Conservation (phyloP, 495 filamentous ascomycete genomes). For the Astrothelium macrocarpum region DNA sequence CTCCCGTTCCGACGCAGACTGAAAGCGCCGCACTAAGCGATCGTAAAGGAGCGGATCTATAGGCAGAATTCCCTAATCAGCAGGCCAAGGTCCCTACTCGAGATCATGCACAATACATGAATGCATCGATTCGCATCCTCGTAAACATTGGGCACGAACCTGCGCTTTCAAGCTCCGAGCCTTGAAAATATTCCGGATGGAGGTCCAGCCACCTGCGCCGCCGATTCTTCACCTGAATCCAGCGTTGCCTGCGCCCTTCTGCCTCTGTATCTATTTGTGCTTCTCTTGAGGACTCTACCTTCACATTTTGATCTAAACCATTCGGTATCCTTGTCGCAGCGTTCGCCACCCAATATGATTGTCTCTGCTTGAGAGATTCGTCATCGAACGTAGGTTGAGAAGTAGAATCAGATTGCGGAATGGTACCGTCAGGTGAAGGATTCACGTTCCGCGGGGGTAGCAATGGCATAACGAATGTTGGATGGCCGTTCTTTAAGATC, state of each 20-base stretch:
- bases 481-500: too few relatives aligned
- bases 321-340: background rate
- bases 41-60: slow-evolving; percentile 74
- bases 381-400: background rate
- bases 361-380: background rate
- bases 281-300: background rate
- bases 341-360: background rate
- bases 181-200: slow-evolving; percentile 53
- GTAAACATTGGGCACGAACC: slow-evolving; percentile 28
- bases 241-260: slow-evolving; percentile 4
- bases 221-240: slow-evolving; percentile 47
- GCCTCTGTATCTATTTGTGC: background rate
- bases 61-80: slow-evolving; percentile 13
- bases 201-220: slow-evolving; percentile 55
- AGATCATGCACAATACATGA: background rate
- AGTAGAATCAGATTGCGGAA: too few relatives aligned
- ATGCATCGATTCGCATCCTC: background rate
- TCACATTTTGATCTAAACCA: background rate
- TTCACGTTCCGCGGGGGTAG: too few relatives aligned
- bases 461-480: too few relatives aligned
- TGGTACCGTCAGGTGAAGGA: too few relatives aligned
- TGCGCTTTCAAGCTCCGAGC: slow-evolving; percentile 52
- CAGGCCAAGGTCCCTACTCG: background rate
- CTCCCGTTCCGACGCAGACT: slow-evolving; percentile 61
- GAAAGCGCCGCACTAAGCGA: slow-evolving; percentile 67